Conservation (phyloP, 371 early-diverging fungal genomes). For the Circinella umbellata region DNA sequence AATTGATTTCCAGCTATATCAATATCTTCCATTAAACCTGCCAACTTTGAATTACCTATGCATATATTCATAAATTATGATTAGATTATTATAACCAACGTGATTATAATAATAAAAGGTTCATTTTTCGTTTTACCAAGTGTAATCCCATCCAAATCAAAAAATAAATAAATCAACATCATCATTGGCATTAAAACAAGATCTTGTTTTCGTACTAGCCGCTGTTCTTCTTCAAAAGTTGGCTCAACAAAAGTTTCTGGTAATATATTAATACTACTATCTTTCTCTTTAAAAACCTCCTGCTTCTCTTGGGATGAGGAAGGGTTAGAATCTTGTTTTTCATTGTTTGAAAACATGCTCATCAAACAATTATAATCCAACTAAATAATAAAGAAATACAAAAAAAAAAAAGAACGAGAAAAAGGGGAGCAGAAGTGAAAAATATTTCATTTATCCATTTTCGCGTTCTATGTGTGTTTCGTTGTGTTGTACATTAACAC, state of each 20-base stretch:
- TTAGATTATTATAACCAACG: too few species aligned
- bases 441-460: too few species aligned
- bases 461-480: too few species aligned
- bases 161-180: slow-evolving; percentile 7
- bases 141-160: slow-evolving; percentile 4
- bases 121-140: background rate
- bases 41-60: slow-evolving; percentile 61
- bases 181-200: slow-evolving; percentile 4
- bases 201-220: background rate
- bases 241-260: background rate
- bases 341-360: too few species aligned
- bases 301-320: too few species aligned
- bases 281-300: too few species aligned
- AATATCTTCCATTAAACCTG: slow-evolving; percentile 53
- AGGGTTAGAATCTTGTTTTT: too few species aligned
- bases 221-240: background rate
- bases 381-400: too few species aligned
- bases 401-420: too few species aligned
- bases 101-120: background rate
- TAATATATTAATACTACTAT: background rate
- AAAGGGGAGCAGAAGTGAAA: too few species aligned
- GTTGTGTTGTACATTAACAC: too few species aligned
- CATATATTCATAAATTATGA: background rate
- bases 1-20: slow-evolving; percentile 50
- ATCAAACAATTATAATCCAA: too few species aligned